Evolutionary conservation across 176 grass and related monocot genomes (phyloP).

Genomic region (Echinochloa phyllopogon): DNA sequence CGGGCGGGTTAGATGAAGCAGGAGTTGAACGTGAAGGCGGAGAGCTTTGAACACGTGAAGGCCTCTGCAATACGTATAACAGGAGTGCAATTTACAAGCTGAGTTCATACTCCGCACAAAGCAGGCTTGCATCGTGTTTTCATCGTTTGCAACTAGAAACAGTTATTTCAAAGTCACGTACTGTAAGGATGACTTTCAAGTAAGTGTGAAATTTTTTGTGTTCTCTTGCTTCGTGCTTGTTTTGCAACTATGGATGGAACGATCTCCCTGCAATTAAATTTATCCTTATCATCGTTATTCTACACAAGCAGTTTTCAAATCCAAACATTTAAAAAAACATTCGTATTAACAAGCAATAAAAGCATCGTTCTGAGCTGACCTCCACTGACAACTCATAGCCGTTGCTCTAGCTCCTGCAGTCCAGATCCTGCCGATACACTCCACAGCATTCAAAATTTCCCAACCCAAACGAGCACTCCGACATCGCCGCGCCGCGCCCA

Average conservation of each 20-base stretch:
- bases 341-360: neutral
- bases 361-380: slow-evolving; percentile 13
- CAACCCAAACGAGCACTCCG: slow-evolving; percentile 14
- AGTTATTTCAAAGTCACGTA: too few relatives aligned
- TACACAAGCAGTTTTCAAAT: neutral
- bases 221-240: too few relatives aligned
- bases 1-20: neutral
- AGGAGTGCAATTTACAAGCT: neutral
- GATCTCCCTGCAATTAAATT: neutral
- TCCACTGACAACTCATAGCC: slow-evolving; percentile 30
- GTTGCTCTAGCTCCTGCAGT: slow-evolving; percentile 10
- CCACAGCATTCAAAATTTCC: slow-evolving; percentile 3
- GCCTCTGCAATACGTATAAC: neutral
- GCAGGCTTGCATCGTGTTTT: neutral
- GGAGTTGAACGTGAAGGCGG: neutral
- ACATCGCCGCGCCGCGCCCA: slow-evolving; percentile 32
- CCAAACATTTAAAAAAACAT: neutral
- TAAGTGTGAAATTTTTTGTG: too few relatives aligned
- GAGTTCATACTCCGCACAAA: neutral
- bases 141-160: neutral
- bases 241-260: too few relatives aligned
- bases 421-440: slow-evolving; percentile 58
- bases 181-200: too few relatives aligned
- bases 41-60: neutral
- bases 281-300: too few relatives aligned